Percentiles rank a stretch among this genome's conserved stretches.
Conservation (phyloP, 441 rosid species). For the Biscutella laevigata region DNA sequence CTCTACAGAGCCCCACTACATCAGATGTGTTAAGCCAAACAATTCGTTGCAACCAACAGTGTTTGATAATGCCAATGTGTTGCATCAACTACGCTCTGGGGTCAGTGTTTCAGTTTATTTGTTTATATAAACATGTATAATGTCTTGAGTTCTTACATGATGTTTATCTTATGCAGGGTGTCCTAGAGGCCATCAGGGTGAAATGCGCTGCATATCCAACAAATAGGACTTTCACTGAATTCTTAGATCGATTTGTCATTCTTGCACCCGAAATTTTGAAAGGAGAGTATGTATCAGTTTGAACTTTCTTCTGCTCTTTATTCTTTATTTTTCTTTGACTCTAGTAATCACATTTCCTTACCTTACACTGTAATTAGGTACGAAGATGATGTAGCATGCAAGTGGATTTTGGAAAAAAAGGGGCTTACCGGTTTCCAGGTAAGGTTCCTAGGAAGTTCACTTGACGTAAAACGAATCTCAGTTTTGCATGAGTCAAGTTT, state of each 20-base stretch:
- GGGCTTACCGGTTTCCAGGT: constrained; percentile 72
- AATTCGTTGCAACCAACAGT: constrained; percentile 51
- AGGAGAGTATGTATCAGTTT: constrained; percentile 44
- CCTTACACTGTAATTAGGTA: constrained; percentile 33
- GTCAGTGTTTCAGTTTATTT: constrained; percentile 38
- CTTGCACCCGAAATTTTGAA: constrained; percentile 59
- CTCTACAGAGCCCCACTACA: constrained; percentile 80
- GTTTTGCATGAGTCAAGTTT: not conserved
- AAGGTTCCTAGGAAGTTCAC: constrained; percentile 10
- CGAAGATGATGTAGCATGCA: constrained; percentile 69
- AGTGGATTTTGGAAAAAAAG: constrained; percentile 60
- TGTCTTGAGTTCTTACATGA: constrained; percentile 9
- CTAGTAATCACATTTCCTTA: constrained; percentile 17
- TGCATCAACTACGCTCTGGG: constrained; percentile 90
- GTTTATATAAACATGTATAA: constrained; percentile 9
- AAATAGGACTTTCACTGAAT: constrained; percentile 57
- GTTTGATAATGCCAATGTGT: constrained; percentile 55
- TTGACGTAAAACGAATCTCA: not conserved
- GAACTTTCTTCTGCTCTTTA: not conserved
- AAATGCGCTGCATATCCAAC: constrained; percentile 85
- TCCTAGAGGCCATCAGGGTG: constrained; percentile 84
- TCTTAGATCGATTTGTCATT: constrained; percentile 50
- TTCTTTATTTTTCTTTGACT: constrained; percentile 17
- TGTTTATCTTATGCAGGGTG: constrained; percentile 53
- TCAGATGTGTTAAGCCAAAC: constrained; percentile 96